phyloP scores from a whole-genome alignment of 2,329 filamentous ascomycete genomes.

The Verticillium alfalfae region DNA sequence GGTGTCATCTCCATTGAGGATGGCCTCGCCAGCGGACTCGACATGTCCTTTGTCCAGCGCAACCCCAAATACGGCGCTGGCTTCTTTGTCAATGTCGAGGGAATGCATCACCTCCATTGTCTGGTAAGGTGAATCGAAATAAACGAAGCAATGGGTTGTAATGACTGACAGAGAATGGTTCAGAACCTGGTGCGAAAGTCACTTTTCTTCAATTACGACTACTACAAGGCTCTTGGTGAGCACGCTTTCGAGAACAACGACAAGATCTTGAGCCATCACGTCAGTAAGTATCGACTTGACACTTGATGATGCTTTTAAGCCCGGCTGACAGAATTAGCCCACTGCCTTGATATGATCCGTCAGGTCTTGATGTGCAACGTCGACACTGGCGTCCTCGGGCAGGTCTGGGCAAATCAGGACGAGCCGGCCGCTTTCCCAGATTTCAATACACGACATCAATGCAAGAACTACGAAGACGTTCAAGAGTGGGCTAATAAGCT shows the following conservation, averaged over 20 bases:
- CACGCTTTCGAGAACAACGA: constrained; percentile 53
- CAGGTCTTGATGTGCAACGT: constrained; percentile 60
- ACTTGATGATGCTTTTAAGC: no score
- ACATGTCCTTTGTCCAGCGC: constrained; percentile 48
- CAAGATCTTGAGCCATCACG: constrained; percentile 46
- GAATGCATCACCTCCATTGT: constrained; percentile 53
- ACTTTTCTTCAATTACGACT: constrained; percentile 53
- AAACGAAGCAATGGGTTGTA: no score
- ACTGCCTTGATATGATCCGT: constrained; percentile 56
- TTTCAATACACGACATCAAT: constrained; percentile 56
- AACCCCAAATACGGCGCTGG: constrained; percentile 51
- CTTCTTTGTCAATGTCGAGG: constrained; percentile 52
- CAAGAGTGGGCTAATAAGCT: constrained; percentile 46
- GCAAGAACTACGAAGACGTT: constrained; percentile 51
- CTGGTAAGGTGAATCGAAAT: constrained; percentile 28
- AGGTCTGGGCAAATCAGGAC: constrained; percentile 49
- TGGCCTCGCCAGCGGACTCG: constrained; percentile 44
- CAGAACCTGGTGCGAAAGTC: constrained; percentile 54
- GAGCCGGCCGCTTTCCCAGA: constrained; percentile 49
- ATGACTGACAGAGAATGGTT: no score
- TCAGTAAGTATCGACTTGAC: constrained; percentile 37
- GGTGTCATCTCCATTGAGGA: constrained; percentile 44
- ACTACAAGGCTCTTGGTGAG: constrained; percentile 43
- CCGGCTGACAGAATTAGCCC: constrained; percentile 26
- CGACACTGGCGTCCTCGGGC: constrained; percentile 54